Conservation (phyloP, 495 filamentous ascomycete genomes). For the Aspergillus conjunctus region DNA sequence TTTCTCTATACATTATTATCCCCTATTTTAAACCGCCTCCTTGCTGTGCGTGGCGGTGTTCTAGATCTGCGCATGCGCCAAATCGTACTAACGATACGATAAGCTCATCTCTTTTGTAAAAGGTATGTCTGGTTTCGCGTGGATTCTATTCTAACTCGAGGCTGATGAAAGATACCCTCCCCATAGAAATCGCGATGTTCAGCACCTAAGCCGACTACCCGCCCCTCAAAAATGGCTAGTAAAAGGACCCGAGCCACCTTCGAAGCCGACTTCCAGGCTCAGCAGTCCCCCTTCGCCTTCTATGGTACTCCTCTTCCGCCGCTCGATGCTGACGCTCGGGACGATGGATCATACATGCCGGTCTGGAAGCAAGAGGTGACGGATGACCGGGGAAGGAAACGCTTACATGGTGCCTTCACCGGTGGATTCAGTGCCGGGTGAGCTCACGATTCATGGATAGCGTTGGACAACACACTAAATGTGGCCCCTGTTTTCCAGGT, state of each 20-base stretch:
- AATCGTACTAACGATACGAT: neutral
- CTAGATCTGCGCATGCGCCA: no score
- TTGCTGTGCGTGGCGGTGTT: neutral
- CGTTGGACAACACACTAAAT: slow-evolving; percentile 34
- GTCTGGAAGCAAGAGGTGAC: slow-evolving; percentile 97
- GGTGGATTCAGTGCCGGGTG: slow-evolving; percentile 96
- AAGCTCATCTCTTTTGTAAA: neutral
- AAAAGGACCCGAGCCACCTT: slow-evolving; percentile 79
- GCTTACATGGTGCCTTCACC: slow-evolving; percentile 94
- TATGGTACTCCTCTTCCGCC: slow-evolving; percentile 88
- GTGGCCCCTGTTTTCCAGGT: slow-evolving; percentile 52
- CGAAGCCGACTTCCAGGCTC: slow-evolving; percentile 73
- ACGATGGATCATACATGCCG: slow-evolving; percentile 93
- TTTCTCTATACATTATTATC: neutral
- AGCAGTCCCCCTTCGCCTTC: slow-evolving; percentile 76
- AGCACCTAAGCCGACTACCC: neutral
- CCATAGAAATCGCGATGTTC: slow-evolving; percentile 15
- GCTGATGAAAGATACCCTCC: neutral
- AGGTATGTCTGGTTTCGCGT: neutral
- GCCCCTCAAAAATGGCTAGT: slow-evolving; percentile 54
- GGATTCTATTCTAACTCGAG: neutral
- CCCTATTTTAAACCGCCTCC: neutral
- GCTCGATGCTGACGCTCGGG: slow-evolving; percentile 72
- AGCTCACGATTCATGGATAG: slow-evolving; percentile 35
- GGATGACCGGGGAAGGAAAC: slow-evolving; percentile 88